Evolutionary conservation across 139 green algal species (phyloP), one percentile per base, ranked within the genome.

Genomic region (Raphidocelis subcapitata): DNA sequence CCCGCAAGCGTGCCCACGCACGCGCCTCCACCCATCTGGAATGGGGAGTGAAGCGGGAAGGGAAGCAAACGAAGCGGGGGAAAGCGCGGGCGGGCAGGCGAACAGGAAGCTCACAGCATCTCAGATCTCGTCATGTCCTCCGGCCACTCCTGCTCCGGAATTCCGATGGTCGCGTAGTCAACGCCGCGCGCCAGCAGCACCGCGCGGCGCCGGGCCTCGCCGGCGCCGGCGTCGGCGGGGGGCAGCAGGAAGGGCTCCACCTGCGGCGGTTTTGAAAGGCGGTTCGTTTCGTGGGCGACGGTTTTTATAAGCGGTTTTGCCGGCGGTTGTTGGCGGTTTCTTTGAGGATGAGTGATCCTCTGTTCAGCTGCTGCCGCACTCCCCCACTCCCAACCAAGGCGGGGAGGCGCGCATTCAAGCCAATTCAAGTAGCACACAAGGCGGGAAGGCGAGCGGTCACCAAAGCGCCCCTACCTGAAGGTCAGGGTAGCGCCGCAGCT

Each of bases 221-320:
- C 49, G 28, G 35, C 5, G 36, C 80, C 82, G 51, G 65, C 52
- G 24, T 68, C 60, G 15, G 54, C 54, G 28, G 84, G 81, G 12
- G 73, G 74, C 73, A 89, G 37, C 51, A 89, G 73, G 81, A 89
- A 89, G 10, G 65, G 61, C 75, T 89, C 84, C 10, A 84, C 81
- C 83, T 86, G 79, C 46, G 28, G 20, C 37, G 1, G n/a, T 10
- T 49, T 3, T 47, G n/a, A 63, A 31, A 32, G 23, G 52, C 33
- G n/a, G n/a, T n/a, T n/a, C n/a, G n/a, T n/a, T n/a, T n/a, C n/a
- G n/a, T n/a, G n/a, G n/a, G n/a, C n/a, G n/a, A n/a, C n/a, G n/a
- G n/a, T n/a, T n/a, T n/a, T n/a, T n/a, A n/a, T n/a, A n/a, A n/a
- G n/a, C n/a, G n/a, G n/a, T n/a, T n/a, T n/a, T n/a, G n/a, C n/a